Percentiles rank a stretch among this genome's conserved stretches.
Conservation (phyloP, 2,329 filamentous ascomycete genomes). For the Calonectria fujianensis region DNA sequence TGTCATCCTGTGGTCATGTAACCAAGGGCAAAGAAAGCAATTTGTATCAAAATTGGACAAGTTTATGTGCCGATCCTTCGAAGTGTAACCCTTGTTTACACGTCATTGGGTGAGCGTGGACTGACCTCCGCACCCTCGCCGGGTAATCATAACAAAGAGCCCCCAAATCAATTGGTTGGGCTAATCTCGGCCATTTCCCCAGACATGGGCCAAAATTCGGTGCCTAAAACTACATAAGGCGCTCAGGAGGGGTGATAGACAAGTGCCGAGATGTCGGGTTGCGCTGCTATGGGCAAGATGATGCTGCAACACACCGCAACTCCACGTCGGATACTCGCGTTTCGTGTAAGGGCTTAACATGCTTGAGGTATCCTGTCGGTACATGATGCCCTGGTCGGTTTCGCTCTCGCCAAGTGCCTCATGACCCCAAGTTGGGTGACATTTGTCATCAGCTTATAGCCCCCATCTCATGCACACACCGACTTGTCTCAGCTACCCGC, state of each 20-base stretch:
- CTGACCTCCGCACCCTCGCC: conserved; percentile 27
- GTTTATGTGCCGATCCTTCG: background rate
- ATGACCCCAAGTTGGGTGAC: conserved; percentile 31
- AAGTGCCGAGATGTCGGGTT: conserved; percentile 19
- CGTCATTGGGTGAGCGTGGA: conserved; percentile 20
- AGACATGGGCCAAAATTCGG: conserved; percentile 26
- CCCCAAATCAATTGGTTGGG: conserved; percentile 27
- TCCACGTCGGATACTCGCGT: background rate
- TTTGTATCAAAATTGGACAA: background rate
- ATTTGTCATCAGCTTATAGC: conserved; percentile 34
- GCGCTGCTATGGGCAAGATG: background rate
- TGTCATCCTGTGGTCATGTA: conserved; percentile 21
- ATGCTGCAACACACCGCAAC: background rate
- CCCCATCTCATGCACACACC: conserved; percentile 19
- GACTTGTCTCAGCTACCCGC: conserved; percentile 19
- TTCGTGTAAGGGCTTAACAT: conserved; percentile 18
- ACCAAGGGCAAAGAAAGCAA: conserved; percentile 10
- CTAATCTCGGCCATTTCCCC: conserved; percentile 21
- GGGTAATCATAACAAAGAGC: conserved; percentile 26
- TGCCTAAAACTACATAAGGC: conserved; percentile 30
- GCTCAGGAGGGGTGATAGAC: background rate
- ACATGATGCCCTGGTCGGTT: background rate
- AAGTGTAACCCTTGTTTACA: conserved; percentile 20
- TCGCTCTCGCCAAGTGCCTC: conserved; percentile 10
- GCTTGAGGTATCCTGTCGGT: background rate